phyloP scores from a whole-genome alignment of 2,329 filamentous ascomycete species.

The Claviceps digitariae region DNA sequence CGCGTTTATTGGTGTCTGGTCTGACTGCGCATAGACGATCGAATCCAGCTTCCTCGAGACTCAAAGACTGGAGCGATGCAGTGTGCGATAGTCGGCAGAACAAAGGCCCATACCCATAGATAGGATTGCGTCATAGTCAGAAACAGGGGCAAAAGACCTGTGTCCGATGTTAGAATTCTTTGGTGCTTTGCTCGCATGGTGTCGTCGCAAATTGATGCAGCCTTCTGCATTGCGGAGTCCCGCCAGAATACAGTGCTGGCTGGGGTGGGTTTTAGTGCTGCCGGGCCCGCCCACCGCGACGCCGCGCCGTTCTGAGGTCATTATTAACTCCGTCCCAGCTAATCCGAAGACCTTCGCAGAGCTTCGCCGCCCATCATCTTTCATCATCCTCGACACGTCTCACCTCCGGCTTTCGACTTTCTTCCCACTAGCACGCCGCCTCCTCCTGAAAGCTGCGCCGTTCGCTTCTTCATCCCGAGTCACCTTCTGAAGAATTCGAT shows the following conservation, averaged over 20 bases:
- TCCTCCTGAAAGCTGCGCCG: neutral
- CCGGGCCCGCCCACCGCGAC: neutral
- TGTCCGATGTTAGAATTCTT: neutral
- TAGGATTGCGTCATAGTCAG: neutral
- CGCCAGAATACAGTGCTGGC: neutral
- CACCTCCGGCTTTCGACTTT: neutral
- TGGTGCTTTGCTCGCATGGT: neutral
- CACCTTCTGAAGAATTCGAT: neutral
- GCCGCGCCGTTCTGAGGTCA: conserved; percentile 5
- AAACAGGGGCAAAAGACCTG: neutral
- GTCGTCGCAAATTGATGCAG: neutral
- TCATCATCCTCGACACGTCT: conserved; percentile 3
- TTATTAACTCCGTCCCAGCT: conserved; percentile 9
- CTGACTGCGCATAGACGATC: no score
- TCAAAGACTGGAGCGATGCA: neutral
- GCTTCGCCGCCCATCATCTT: conserved; percentile 3
- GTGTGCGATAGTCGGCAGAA: neutral
- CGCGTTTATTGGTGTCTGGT: no score
- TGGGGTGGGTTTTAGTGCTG: neutral
- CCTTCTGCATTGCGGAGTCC: neutral
- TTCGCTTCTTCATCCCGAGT: neutral
- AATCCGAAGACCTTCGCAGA: conserved; percentile 4
- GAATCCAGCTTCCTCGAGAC: neutral
- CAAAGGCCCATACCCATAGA: neutral
- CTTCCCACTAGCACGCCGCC: neutral